Conservation (phyloP, 371 early-diverging fungal species). For the Haplosporangium sp. region DNA sequence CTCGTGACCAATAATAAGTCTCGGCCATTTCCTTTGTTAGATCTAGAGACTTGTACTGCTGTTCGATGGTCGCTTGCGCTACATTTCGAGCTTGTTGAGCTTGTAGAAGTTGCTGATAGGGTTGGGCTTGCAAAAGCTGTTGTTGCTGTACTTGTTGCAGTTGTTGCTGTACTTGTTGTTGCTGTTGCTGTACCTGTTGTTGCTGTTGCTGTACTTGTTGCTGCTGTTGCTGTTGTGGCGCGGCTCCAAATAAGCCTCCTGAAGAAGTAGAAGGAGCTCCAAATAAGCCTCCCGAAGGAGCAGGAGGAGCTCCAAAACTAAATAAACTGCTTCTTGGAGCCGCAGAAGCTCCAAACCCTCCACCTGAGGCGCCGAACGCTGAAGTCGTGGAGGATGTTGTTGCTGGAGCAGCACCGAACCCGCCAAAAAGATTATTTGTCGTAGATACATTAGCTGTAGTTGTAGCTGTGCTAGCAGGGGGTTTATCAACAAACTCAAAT, state of each 20-base stretch:
- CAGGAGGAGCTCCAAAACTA: background rate
- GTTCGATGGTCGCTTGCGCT: conserved; percentile 9
- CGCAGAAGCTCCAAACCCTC: background rate
- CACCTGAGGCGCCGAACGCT: too few species aligned
- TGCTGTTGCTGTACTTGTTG: conserved; percentile 1
- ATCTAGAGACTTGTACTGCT: conserved; percentile 49
- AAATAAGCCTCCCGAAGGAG: background rate
- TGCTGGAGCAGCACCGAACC: background rate
- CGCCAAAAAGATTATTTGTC: conserved; percentile 1
- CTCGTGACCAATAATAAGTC: conserved; percentile 40
- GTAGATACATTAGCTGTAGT: background rate
- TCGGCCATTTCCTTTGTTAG: conserved; percentile 53
- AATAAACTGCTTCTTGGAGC: background rate
- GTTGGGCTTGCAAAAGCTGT: background rate
- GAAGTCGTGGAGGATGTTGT: background rate
- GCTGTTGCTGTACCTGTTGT: background rate
- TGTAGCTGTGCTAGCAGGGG: background rate
- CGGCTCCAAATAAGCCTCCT: background rate
- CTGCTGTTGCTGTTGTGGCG: background rate
- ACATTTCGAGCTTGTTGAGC: conserved; percentile 4
- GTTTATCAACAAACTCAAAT: conserved; percentile 8
- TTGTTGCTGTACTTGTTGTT: conserved; percentile 1
- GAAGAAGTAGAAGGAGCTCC: background rate
- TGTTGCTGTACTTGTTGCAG: background rate
- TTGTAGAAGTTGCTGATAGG: background rate